Percentiles rank a stretch among this genome's conserved stretches.
These are phyloP conservation scores for Chrysoporthe puriensis DNA, from an alignment of 2,329 filamentous ascomycete genomes.

Conservation along the genomic window DNA sequence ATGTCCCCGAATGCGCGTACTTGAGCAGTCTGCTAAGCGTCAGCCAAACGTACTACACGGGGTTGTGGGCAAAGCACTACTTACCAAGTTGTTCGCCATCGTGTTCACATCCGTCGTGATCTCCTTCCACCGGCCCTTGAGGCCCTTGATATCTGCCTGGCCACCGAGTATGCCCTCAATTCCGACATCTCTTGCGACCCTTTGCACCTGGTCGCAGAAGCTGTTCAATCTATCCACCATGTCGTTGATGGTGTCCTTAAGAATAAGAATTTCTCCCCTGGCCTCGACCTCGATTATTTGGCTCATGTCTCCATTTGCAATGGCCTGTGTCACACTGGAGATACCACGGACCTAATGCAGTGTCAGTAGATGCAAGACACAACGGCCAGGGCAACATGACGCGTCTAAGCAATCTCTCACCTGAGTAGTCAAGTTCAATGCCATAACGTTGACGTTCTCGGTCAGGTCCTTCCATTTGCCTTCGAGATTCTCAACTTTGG, in stretches of 20 bases:
- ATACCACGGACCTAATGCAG: slow-evolving; percentile 77
- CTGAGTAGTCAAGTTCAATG: slow-evolving; percentile 69
- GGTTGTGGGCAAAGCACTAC: slow-evolving; percentile 29
- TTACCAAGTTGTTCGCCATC: slow-evolving; percentile 72
- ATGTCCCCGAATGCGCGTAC: slow-evolving; percentile 98
- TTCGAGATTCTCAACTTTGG: slow-evolving; percentile 90
- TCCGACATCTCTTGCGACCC: slow-evolving; percentile 93
- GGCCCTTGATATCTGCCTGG: slow-evolving; percentile 90
- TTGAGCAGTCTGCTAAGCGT: slow-evolving; percentile 77
- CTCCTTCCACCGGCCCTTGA: slow-evolving; percentile 96
- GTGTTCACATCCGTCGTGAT: slow-evolving; percentile 97
- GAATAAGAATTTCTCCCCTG: slow-evolving; percentile 88
- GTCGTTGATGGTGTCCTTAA: slow-evolving; percentile 98
- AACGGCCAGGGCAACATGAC: neutral
- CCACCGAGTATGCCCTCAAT: slow-evolving; percentile 99
- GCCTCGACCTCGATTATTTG: slow-evolving; percentile 95
- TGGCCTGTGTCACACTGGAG: slow-evolving; percentile 91
- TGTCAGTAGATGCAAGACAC: neutral
- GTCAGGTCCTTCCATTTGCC: slow-evolving; percentile 99
- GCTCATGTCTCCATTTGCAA: slow-evolving; percentile 93
- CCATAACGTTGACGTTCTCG: slow-evolving; percentile 82
- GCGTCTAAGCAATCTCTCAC: slow-evolving; percentile 36
- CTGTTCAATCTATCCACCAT: slow-evolving; percentile 96
- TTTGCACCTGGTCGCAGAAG: slow-evolving; percentile 94
- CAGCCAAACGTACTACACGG: slow-evolving; percentile 33